Conservation (phyloP, 176 grass and related monocot species). For the Hordeum marinum region DNA sequence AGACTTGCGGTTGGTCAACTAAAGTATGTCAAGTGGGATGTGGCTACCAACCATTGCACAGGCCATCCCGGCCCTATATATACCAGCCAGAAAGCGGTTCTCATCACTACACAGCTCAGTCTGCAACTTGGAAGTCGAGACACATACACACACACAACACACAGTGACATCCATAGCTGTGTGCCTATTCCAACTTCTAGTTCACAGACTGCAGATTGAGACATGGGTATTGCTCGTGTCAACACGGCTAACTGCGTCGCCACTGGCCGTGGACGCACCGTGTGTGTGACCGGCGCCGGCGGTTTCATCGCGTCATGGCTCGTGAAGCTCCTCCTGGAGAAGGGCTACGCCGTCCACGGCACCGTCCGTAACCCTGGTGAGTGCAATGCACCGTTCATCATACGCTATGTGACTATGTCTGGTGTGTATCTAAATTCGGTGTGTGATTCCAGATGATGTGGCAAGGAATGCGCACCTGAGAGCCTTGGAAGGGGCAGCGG, state of each 20-base stretch:
- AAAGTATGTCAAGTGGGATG: background rate
- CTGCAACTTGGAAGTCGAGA: background rate
- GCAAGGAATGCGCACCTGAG: constrained; percentile 41
- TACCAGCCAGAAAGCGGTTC: background rate
- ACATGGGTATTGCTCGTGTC: background rate
- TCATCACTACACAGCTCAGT: background rate
- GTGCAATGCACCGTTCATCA: background rate
- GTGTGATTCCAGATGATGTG: constrained; percentile 18
- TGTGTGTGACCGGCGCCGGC: constrained; percentile 55
- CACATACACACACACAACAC: background rate
- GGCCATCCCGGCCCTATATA: background rate
- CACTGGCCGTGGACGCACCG: background rate
- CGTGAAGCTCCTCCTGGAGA: constrained; percentile 65
- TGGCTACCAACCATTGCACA: background rate
- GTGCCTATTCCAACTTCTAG: background rate
- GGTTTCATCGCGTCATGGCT: constrained; percentile 72
- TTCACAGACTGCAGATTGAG: background rate
- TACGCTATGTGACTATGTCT: background rate
- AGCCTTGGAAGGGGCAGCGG: constrained; percentile 27
- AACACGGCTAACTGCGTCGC: background rate
- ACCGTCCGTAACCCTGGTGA: constrained; percentile 53
- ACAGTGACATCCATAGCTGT: background rate
- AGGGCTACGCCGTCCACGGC: constrained; percentile 46
- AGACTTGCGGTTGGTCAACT: background rate
- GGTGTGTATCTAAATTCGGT: background rate